phyloP scores from a whole-genome alignment of 2,329 filamentous ascomycete species.

The Xenosphaeropsis pyriputrescens region DNA sequence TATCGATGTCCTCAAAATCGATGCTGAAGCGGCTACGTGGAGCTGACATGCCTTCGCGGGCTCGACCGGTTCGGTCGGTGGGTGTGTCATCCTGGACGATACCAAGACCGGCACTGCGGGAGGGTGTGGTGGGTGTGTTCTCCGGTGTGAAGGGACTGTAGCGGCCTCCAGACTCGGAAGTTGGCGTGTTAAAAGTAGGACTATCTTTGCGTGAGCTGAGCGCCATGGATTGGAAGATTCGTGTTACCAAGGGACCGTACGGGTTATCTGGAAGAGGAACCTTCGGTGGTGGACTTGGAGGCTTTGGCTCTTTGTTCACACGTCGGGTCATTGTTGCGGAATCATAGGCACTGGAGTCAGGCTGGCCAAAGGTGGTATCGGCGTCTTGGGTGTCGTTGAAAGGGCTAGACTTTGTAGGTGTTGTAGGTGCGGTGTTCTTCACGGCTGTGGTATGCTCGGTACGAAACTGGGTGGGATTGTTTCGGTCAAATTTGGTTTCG shows the following conservation, averaged over 20 bases:
- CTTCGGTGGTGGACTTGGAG: neutral
- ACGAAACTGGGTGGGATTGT: no score
- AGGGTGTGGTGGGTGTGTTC: no score
- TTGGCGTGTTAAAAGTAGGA: no score
- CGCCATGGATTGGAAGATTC: neutral
- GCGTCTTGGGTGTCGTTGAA: slow-evolving; percentile 2
- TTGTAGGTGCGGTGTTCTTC: neutral
- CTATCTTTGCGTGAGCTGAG: neutral
- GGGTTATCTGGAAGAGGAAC: neutral
- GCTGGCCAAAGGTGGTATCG: slow-evolving; percentile 2
- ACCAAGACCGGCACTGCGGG: no score
- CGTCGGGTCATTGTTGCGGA: slow-evolving; percentile 1
- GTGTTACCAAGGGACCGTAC: neutral
- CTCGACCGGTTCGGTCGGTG: no score
- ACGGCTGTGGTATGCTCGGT: no score
- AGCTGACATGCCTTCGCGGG: no score
- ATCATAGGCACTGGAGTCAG: slow-evolving; percentile 1
- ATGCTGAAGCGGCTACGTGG: no score
- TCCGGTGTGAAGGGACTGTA: no score
- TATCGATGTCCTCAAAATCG: no score
- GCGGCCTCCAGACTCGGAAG: no score
- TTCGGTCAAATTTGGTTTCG: slow-evolving; percentile 2
- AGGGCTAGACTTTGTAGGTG: neutral
- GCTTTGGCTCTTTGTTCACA: neutral
- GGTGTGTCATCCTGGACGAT: no score